Conservation (phyloP, 768 basidiomycete genomes). For the Tylopilus subfusipes region DNA sequence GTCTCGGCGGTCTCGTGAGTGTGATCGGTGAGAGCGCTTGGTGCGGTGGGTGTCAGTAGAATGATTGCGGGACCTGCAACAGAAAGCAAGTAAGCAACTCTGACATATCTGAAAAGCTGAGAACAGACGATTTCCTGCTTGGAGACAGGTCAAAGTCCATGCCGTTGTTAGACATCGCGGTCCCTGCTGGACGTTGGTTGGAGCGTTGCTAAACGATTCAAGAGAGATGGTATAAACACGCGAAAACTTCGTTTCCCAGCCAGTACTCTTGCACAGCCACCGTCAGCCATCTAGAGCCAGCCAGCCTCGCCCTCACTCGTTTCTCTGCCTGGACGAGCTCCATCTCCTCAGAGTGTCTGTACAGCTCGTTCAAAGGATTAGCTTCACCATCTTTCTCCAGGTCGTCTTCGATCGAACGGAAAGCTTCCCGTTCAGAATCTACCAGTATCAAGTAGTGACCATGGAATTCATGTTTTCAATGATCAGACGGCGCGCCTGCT, state of each 20-base stretch:
- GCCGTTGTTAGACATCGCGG: constrained; percentile 45
- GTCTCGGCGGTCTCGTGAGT: constrained; percentile 52
- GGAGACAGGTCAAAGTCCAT: constrained; percentile 67
- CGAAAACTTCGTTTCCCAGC: constrained; percentile 33
- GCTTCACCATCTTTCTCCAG: constrained; percentile 28
- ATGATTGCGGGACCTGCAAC: constrained; percentile 60
- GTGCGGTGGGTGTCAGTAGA: constrained; percentile 77
- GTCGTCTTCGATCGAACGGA: constrained; percentile 48
- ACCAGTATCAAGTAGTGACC: neutral
- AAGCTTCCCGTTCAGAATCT: constrained; percentile 57
- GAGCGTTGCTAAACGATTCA: constrained; percentile 8
- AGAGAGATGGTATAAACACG: constrained; percentile 26
- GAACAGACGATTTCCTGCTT: constrained; percentile 57
- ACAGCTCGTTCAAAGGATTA: constrained; percentile 56
- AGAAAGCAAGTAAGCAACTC: constrained; percentile 7
- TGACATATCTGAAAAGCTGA: neutral
- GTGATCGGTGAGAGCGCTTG: constrained; percentile 67
- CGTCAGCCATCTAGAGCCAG: constrained; percentile 41
- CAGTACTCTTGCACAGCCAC: constrained; percentile 23
- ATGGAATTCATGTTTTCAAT: neutral
- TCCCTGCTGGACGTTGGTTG: constrained; percentile 7
- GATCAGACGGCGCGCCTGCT: constrained; percentile 29
- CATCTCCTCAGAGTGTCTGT: constrained; percentile 45
- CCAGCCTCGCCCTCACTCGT: constrained; percentile 49
- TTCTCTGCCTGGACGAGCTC: constrained; percentile 60